These are phyloP conservation scores for Fusarium buxicola DNA, from an alignment of 2,329 filamentous ascomycete genomes.

Conservation along the genomic window DNA sequence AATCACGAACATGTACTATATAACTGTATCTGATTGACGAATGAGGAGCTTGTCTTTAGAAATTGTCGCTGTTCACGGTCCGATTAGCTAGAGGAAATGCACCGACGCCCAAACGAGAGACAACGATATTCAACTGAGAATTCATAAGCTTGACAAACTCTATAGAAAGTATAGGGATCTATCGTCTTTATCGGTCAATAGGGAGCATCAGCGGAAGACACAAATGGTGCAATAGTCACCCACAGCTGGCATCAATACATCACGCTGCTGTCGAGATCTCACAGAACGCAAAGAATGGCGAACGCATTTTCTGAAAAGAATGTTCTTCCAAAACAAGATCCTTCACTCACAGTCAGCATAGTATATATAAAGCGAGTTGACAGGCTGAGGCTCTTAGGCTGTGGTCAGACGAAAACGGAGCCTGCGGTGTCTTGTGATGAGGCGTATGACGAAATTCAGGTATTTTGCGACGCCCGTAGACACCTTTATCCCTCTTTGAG, in stretches of 20 bases:
- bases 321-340: conserved; percentile 28
- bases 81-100: too few species aligned
- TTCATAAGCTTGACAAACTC: conserved; percentile 20
- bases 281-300: conserved; percentile 19
- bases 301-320: conserved; percentile 26
- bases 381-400: conserved; percentile 27
- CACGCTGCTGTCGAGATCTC: neutral
- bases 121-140: too few species aligned
- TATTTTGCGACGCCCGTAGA: conserved; percentile 58
- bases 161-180: conserved; percentile 20
- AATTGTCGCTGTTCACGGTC: too few species aligned
- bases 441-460: conserved; percentile 58
- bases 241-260: neutral
- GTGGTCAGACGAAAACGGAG: conserved; percentile 58
- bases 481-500: conserved; percentile 59
- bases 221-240: conserved; percentile 23
- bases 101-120: too few species aligned
- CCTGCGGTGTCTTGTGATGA: conserved; percentile 57
- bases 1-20: too few species aligned
- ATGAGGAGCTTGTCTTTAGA: too few species aligned
- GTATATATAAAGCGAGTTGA: conserved; percentile 29
- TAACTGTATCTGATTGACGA: too few species aligned
- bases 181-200: conserved; percentile 15
- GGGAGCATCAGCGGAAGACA: conserved; percentile 1
- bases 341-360: conserved; percentile 30